Conservation (phyloP, 345 rosid genomes). For the Litchi chinensis region DNA sequence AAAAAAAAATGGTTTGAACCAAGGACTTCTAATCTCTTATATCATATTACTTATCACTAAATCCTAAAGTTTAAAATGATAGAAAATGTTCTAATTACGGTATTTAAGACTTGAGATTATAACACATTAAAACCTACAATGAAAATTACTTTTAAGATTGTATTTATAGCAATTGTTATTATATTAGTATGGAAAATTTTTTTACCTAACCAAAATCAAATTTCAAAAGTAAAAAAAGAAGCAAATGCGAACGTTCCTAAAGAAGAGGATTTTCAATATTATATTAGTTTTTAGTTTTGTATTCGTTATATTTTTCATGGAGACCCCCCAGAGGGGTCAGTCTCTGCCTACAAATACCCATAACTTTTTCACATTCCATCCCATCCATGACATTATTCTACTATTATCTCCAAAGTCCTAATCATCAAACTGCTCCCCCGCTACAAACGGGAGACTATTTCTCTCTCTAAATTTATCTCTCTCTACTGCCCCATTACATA, state of each 20-base stretch:
- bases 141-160: too few relatives aligned
- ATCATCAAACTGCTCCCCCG: slow-evolving; percentile 59
- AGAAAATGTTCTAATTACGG: too few relatives aligned
- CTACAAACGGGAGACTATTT: slow-evolving; percentile 34
- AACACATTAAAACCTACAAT: too few relatives aligned
- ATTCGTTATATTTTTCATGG: not conserved
- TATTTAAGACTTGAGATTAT: too few relatives aligned
- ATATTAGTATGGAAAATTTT: too few relatives aligned
- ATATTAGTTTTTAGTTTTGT: not conserved
- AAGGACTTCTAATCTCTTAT: too few relatives aligned
- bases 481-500: slow-evolving; percentile 12
- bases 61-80: too few relatives aligned
- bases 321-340: slow-evolving; percentile 22
- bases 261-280: not conserved
- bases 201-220: too few relatives aligned
- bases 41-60: too few relatives aligned
- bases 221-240: too few relatives aligned
- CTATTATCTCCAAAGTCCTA: slow-evolving; percentile 31
- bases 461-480: slow-evolving; percentile 7
- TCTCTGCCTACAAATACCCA: slow-evolving; percentile 52
- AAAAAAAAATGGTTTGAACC: too few relatives aligned
- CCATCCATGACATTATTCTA: slow-evolving; percentile 26
- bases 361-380: slow-evolving; percentile 67
- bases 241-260: not conserved
- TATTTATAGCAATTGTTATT: too few relatives aligned